Evolutionary conservation across 1,284 basidiomycete genomes (phyloP).

Genomic region (Phaffia rhodozyma): DNA sequence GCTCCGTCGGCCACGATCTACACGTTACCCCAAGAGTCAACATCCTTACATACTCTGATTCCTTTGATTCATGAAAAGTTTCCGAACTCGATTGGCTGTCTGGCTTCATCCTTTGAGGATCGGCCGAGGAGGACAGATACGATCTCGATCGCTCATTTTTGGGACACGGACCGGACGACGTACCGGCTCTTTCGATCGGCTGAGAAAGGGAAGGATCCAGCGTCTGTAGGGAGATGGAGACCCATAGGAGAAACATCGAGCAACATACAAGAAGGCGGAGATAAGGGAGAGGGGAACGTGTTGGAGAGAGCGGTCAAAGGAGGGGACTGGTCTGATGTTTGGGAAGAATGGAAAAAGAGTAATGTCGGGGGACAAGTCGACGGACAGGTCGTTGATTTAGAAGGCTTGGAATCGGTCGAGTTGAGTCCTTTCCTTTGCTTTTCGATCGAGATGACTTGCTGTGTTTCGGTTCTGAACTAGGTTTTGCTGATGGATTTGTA

Average conservation of each 20-base stretch:
- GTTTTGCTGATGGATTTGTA: not conserved
- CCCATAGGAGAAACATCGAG: not conserved
- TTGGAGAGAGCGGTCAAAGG: not conserved
- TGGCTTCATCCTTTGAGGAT: not conserved
- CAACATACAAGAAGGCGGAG: not conserved
- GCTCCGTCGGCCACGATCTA: too few relatives aligned
- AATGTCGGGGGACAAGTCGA: not conserved
- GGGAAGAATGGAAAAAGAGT: not conserved
- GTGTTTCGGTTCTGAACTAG: not conserved
- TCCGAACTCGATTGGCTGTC: slow-evolving; percentile 1
- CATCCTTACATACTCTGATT: too few relatives aligned
- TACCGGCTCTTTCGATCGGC: slow-evolving; percentile 2
- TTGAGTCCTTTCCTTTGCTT: not conserved
- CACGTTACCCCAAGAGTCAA: too few relatives aligned
- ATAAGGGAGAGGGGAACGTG: not conserved
- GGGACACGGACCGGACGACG: not conserved
- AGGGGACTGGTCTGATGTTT: slow-evolving; percentile 10
- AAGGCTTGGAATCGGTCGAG: slow-evolving; percentile 4
- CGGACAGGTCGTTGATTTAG: not conserved
- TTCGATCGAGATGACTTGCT: too few relatives aligned
- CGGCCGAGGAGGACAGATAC: not conserved
- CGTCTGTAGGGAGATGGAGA: slow-evolving; percentile 9
- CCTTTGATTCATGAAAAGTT: too few relatives aligned
- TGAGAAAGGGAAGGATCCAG: not conserved
- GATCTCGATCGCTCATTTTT: slow-evolving; percentile 4